Conservation (phyloP, 176 grass and related monocot genomes). For the Eleusine indica region DNA sequence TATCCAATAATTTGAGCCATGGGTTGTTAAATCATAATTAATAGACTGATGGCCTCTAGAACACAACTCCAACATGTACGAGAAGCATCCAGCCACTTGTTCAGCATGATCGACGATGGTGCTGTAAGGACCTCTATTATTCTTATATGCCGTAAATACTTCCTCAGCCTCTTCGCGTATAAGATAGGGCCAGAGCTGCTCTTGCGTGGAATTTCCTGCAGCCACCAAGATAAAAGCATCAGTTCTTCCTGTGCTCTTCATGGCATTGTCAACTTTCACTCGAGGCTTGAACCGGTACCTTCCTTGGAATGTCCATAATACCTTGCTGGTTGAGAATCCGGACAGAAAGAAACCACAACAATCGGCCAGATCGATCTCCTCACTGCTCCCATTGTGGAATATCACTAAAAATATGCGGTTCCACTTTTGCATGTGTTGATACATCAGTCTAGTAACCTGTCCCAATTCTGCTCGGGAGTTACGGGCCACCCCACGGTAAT, state of each 20-base stretch:
- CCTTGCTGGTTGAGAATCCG: conserved; percentile 1
- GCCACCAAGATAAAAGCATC: not conserved
- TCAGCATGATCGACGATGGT: not conserved
- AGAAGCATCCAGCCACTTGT: not conserved
- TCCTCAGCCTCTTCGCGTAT: no score
- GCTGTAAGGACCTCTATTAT: no score
- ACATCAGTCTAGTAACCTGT: not conserved
- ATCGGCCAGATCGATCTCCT: conserved; percentile 23
- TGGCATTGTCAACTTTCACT: not conserved
- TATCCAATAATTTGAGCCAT: conserved; percentile 20
- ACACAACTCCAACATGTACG: not conserved
- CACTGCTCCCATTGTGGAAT: not conserved
- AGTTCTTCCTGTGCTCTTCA: not conserved
- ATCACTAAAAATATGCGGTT: conserved; percentile 13
- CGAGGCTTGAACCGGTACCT: conserved; percentile 10
- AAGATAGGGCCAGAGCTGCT: no score
- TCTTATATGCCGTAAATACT: no score
- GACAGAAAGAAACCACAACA: not conserved
- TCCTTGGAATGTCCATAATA: conserved; percentile 17
- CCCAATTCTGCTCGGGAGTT: not conserved
- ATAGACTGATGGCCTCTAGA: not conserved
- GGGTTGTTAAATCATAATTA: not conserved
- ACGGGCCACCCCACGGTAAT: not conserved
- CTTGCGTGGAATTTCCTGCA: no score
- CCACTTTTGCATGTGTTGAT: not conserved